Base-by-base conservation (phyloP, 2,329 filamentous ascomycete species). In the Penicillium thymicola region DNA sequence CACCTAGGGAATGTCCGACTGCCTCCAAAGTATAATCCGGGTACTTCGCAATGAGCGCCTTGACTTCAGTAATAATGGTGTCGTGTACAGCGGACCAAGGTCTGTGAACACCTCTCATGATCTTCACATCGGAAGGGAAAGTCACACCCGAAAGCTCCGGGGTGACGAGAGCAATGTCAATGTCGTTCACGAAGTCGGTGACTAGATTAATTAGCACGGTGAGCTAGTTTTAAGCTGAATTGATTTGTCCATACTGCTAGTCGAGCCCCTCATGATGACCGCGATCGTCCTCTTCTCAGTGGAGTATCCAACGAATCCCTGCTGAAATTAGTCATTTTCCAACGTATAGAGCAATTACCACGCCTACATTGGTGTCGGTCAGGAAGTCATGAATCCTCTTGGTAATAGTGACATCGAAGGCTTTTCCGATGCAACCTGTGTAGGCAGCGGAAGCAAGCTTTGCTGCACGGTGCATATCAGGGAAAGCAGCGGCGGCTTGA, bases 321-420 rank as follows among this genome's bases (percentile, higher is more conserved):
- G 23, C 2, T 4, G 0, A n/a, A 2, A 3, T 57, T 11, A 59
- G 37, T 36, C 6, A 16, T 28, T 25, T 28, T 6, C 5, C 30
- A 16, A 2, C 9, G 2, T 21, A 11, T 23, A n/a, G 9, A 11
- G 4, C 16, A 40, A 23, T 23, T 13, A 30, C 9, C 7, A 16
- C 9, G 14, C 40, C 4, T 55, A 64, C 66, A 54, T 70, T 59
- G 7, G 69, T 69, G 43, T 67, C 63, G 9, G 69, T 70, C 5
- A 55, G 11, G 1, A 42, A 7, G 34, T 70, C 59, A 28, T 62
- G 16, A 25, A 71, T 62, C 16, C 61, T 59, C 55, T 67, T 68
- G 21, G 69, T 71, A 47, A 71, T 67, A 14, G 59, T 70, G 13
- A 71, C 62, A 60, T 71, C 69, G 32, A 70, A 71, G 5, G 69